Evolutionary conservation across 2,329 filamentous ascomycete genomes (phyloP), one percentile per base, ranked within the genome.

Genomic region (Metarhizium sp.): DNA sequence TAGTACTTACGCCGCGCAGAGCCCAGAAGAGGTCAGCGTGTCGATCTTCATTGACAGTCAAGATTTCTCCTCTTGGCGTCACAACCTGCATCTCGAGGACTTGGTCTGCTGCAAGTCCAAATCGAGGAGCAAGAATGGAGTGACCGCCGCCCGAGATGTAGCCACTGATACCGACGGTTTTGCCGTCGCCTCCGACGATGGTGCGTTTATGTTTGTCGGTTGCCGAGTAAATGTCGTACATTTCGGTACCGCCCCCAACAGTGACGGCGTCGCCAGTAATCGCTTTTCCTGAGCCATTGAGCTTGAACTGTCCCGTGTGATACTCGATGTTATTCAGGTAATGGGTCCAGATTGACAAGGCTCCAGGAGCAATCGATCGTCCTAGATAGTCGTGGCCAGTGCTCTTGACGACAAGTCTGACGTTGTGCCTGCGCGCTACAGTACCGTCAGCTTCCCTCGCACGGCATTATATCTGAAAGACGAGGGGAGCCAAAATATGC

Each of bases 301-400:
- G 73, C 18, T 61, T 66, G 59, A 80, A 76, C 1, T 66, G 55
- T 2, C 68, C 71, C 7, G 72, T 59, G 53, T 72, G 73, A 38
- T 73, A 71, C 1, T 59, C 32, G 2, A 74, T 62, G 5, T 62
- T 63, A 25, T 71, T 72, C 49, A 82, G 66, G 57, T 79, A 65
- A 53, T 78, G 78, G 0, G 72, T 75, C 80, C 79, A 82, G 55
- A 81, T 74, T 1, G 73, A 79, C 1, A 84, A 66, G 0, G 78
- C 75, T 1, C 80, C 78, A 0, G 73, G 73, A 0, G 73, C 75
- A n/a, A 69, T 68, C 6, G 73, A 77, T 2, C 74, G 71, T 2
- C 75, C 76, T 7, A 74, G 61, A 38, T 71, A 74, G 51, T 78
- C 74, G 25, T 77, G 71, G 18, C 74, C 69, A 0, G 69, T 72